Evolutionary conservation across 202 grass and related monocot genomes (phyloP).

Genomic region (Zoysia matrella): DNA sequence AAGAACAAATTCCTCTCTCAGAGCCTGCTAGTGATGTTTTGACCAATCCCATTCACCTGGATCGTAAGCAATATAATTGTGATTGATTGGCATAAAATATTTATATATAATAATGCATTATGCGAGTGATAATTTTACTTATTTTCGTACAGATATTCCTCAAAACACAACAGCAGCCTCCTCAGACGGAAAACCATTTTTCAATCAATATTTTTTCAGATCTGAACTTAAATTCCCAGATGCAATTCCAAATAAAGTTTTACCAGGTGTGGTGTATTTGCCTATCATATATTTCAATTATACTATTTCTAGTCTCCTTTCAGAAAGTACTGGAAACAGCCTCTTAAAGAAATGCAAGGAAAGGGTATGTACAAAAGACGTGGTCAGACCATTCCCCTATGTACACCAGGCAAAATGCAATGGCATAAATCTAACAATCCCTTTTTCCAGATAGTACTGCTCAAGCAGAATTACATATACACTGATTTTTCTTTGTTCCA

Average conservation of each 20-base stretch:
- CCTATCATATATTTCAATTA: slow-evolving; percentile 1
- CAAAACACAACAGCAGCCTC: background rate
- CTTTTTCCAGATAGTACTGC: too few species aligned
- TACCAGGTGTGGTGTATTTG: slow-evolving; percentile 36
- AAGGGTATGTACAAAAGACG: too few species aligned
- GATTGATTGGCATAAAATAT: background rate
- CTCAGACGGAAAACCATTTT: slow-evolving; percentile 13
- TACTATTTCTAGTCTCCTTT: slow-evolving; percentile 6
- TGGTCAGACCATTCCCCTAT: too few species aligned
- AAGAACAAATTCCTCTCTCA: slow-evolving; percentile 27
- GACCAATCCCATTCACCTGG: background rate
- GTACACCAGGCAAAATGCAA: too few species aligned
- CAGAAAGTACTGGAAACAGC: background rate
- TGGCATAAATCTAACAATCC: too few species aligned
- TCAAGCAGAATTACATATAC: background rate
- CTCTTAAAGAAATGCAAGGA: too few species aligned
- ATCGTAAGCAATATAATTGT: slow-evolving; percentile 13
- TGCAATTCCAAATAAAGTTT: background rate
- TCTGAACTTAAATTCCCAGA: background rate
- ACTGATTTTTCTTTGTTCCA: background rate
- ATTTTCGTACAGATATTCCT: slow-evolving; percentile 23
- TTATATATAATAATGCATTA: slow-evolving; percentile 5
- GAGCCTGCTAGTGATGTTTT: background rate
- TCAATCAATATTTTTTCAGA: background rate
- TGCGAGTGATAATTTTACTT: slow-evolving; percentile 1